Percentiles rank a stretch among this genome's conserved stretches.
phyloP scores from a whole-genome alignment of 106 monocot genomes.

The Apostasia ramifera region DNA sequence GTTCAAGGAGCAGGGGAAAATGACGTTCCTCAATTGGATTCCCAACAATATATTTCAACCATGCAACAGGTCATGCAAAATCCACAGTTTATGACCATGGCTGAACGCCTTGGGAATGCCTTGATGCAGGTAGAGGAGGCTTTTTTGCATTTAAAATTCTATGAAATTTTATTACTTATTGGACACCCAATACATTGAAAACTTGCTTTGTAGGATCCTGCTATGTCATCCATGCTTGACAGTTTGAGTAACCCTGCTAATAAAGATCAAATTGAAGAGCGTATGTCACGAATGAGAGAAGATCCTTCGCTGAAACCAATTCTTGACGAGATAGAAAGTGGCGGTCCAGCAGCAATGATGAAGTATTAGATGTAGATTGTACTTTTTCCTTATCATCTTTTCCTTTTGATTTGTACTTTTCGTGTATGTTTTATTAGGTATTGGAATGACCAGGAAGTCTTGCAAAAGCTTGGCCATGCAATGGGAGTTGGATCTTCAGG shows the following conservation, averaged over 20 bases:
- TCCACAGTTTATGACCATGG: constrained; percentile 88
- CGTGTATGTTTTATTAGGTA: constrained; percentile 39
- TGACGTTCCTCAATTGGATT: constrained; percentile 51
- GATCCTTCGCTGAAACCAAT: constrained; percentile 90
- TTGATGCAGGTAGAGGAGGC: constrained; percentile 66
- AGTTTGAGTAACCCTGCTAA: constrained; percentile 58
- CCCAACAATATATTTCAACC: constrained; percentile 64
- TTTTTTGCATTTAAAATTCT: background rate
- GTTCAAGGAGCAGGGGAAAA: constrained; percentile 39
- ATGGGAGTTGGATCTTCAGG: constrained; percentile 61
- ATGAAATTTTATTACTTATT: background rate
- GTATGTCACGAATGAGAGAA: constrained; percentile 67
- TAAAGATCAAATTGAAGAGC: constrained; percentile 74
- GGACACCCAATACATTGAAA: background rate
- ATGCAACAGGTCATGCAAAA: constrained; percentile 96
- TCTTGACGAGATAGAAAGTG: constrained; percentile 89
- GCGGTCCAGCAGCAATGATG: constrained; percentile 95
- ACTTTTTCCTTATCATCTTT: background rate
- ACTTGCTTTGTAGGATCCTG: constrained; percentile 50
- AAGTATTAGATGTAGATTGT: constrained; percentile 36
- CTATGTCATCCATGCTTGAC: constrained; percentile 76
- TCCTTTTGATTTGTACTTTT: background rate
- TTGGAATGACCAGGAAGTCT: constrained; percentile 85
- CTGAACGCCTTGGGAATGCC: constrained; percentile 81
- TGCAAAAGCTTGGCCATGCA: constrained; percentile 77